Evolutionary conservation across 2,329 filamentous ascomycete genomes (phyloP), one percentile per base, ranked within the genome.

Genomic region (Ophiostoma triangulosporum): DNA sequence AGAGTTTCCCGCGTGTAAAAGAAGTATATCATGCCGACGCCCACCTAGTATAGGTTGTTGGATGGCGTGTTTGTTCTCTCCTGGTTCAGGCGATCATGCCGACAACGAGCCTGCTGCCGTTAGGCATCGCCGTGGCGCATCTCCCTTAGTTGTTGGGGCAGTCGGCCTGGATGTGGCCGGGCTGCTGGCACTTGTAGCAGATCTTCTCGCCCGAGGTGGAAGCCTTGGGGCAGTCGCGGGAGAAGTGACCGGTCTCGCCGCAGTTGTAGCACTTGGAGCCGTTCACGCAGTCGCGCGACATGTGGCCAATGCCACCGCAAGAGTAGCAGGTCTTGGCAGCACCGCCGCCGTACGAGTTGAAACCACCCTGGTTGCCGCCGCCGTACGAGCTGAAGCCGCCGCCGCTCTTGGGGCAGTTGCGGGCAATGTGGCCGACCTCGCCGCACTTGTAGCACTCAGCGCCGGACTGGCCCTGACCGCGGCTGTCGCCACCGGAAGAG

Each of bases 241-340:
- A 94, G 69, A 96, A 82, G 73, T 97, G 91, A 58, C 93, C 91
- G 63, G 91, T 86, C 76, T 96, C 89, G 66, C 80, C 80, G 63
- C 93, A 97, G 82, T 96, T 96, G 83, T 97, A 98, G 84, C 93
- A 98, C 79, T 97, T 97, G 78, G 94, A 91, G 65, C 93, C 93
- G 71, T 97, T 94, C 64, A 91, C 94, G 74, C 93, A 98, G 73
- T 97, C 93, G 62, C 80, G 86, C 67, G 87, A 90, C 86, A 95
- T 91, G 77, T 98, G 93, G 65, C 91, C 91, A 68, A 88, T 90
- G 61, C 93, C 93, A 63, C 93, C 93, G 74, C 93, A 97, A 45
- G 89, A 95, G 79, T 96, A 98, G 84, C 93, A 97, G 63, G 89
- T 96, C 77, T 91, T 88, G 65, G 61, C 56, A 54, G 57, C 59